Base-by-base conservation (phyloP, 441 rosid species). In the Aquilaria agallochum region DNA sequence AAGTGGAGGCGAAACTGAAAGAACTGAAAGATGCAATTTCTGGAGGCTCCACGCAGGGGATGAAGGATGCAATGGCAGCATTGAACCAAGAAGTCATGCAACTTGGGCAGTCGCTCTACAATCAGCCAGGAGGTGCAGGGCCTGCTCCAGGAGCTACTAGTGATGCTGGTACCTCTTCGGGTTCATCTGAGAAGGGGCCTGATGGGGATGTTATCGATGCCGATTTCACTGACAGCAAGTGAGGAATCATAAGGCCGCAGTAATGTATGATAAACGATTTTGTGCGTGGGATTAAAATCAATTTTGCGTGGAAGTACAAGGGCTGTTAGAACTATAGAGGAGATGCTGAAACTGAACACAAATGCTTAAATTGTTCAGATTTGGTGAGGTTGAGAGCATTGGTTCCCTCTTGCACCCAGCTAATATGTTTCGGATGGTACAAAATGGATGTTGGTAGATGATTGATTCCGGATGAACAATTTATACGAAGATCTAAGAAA, bases 71-170 rank as follows among this genome's bases (percentile, higher is more conserved):
- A 8, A 88, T 90, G 87, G 83, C 95, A 50, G 91, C 97, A 9
- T 88, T 90, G 8, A 88, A 88, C 72, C 92, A 88, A 62, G 98
- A 90, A 74, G 93, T 90, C 31, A 88, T 90, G 95, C 98, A 93
- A 62, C 78, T 93, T 20, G 97, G 97, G 15, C 97, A 85, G 76
- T 85, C 96, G 3, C 84, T 90, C 0, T 90, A 88, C 80, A 94
- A 82, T 83, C 97, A 91, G 69, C 95, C 95, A 0, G 92, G 96
- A 32, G 84, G 87, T 2, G 71, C 83, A 5, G 83, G 78, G 1
- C 82, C 78, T 27, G 73, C 85, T 4, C 95, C 88, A 7, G 71
- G 87, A 47, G 59, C 86, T 9, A 77, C 89, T 3, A 91, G 87
- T 9, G 69, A 85, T 2, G 90, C 88, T 11, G 71, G 74, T 51